These are phyloP conservation scores for Phylloboletellus chloephorus DNA, from an alignment of 1,284 basidiomycete species.

Conservation along the genomic window DNA sequence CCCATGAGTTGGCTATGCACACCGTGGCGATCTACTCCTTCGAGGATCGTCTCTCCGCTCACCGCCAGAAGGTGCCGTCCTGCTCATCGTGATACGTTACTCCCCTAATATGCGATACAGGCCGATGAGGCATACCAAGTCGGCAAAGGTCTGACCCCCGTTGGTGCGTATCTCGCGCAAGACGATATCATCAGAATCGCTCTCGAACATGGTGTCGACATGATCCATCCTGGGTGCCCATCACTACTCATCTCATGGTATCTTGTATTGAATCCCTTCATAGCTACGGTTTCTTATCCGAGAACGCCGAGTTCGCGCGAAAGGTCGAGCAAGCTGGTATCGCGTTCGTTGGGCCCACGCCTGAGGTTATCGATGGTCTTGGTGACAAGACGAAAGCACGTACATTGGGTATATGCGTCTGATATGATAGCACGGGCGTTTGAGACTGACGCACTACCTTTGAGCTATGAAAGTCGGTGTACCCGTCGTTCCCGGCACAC, in stretches of 20 bases:
- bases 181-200: conserved; percentile 96
- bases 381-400: conserved; percentile 99
- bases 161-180: conserved; percentile 94
- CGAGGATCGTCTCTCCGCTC: conserved; percentile 95
- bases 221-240: conserved; percentile 93
- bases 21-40: conserved; percentile 98
- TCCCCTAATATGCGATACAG: conserved; percentile 52
- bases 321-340: conserved; percentile 98
- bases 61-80: conserved; percentile 83
- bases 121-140: conserved; percentile 99
- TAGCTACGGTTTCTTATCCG: conserved; percentile 96
- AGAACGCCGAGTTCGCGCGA: conserved; percentile 93
- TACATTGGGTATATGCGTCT: conserved; percentile 56
- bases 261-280: conserved; percentile 6
- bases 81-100: neutral
- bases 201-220: conserved; percentile 95
- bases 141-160: conserved; percentile 92
- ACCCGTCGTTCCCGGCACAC: conserved; percentile 96
- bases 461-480: conserved; percentile 83
- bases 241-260: conserved; percentile 3
- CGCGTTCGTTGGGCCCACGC: conserved; percentile 94
- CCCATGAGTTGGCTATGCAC: conserved; percentile 98
- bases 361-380: conserved; percentile 95
- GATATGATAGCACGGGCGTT: neutral
- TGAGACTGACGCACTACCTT: conserved; percentile 9